Conservation (phyloP, 148 eudicot species). For the Euryodendron excelsum region DNA sequence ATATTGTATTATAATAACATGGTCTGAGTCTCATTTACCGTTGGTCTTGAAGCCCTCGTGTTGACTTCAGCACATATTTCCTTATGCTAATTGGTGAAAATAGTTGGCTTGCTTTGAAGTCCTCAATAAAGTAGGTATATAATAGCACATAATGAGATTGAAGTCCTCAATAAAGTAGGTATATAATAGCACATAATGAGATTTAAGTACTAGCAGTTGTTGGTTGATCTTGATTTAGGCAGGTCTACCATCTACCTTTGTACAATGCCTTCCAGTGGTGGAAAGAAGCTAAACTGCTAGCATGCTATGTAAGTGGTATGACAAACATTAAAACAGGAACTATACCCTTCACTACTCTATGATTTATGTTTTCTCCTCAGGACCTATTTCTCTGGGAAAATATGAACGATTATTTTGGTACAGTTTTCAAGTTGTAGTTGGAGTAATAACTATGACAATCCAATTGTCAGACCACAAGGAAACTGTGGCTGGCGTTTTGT, state of each 20-base stretch:
- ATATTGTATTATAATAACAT: background rate
- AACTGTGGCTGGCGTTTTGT: background rate
- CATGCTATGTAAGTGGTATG: background rate
- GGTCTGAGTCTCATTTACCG: slow-evolving; percentile 8
- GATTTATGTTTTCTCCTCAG: background rate
- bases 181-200: background rate
- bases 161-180: background rate
- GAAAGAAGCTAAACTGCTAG: background rate
- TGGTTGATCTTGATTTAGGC: background rate
- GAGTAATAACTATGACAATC: background rate
- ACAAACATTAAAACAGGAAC: background rate
- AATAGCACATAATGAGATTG: too few species aligned
- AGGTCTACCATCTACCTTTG: background rate
- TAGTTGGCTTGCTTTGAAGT: background rate
- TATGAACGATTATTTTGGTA: background rate
- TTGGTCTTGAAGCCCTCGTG: background rate
- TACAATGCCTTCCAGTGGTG: background rate
- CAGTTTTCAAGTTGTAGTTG: background rate
- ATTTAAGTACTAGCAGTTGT: background rate
- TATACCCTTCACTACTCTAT: background rate
- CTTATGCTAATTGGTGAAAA: background rate
- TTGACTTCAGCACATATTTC: background rate
- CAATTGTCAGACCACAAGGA: background rate
- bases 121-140: background rate
- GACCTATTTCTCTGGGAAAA: background rate